phyloP scores from a whole-genome alignment of 2,329 filamentous ascomycete species.

The Ilyonectria sp. region DNA sequence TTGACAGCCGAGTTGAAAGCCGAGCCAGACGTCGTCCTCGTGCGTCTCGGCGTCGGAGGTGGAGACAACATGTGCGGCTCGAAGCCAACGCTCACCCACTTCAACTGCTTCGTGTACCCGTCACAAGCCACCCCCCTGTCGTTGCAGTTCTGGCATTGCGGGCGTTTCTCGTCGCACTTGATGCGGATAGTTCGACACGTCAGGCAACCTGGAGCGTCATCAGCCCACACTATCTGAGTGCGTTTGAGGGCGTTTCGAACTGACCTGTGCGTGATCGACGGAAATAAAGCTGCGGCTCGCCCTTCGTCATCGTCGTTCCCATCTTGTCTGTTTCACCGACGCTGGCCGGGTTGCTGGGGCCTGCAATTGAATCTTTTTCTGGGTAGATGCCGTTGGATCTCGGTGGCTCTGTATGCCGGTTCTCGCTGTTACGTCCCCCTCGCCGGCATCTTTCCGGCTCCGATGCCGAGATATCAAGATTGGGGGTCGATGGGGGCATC shows the following conservation, averaged over 20 bases:
- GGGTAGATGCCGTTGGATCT: neutral
- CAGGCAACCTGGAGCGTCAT: neutral
- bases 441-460: neutral
- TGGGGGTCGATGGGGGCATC: neutral
- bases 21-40: neutral
- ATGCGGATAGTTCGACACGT: neutral
- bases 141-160: neutral
- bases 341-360: neutral
- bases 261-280: constrained; percentile 1
- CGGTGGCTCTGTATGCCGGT: neutral
- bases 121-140: constrained; percentile 1
- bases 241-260: neutral
- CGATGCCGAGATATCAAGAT: neutral
- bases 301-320: neutral
- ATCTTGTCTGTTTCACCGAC: neutral
- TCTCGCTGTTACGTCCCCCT: neutral
- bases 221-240: neutral
- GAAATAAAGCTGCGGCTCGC: neutral
- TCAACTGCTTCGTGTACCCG: neutral
- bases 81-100: neutral
- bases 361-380: neutral
- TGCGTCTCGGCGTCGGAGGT: neutral
- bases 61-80: neutral
- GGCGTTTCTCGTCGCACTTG: constrained; percentile 1
- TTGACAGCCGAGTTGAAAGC: neutral